phyloP scores from a whole-genome alignment of 768 basidiomycete genomes.

The Kwoniella sp. region DNA sequence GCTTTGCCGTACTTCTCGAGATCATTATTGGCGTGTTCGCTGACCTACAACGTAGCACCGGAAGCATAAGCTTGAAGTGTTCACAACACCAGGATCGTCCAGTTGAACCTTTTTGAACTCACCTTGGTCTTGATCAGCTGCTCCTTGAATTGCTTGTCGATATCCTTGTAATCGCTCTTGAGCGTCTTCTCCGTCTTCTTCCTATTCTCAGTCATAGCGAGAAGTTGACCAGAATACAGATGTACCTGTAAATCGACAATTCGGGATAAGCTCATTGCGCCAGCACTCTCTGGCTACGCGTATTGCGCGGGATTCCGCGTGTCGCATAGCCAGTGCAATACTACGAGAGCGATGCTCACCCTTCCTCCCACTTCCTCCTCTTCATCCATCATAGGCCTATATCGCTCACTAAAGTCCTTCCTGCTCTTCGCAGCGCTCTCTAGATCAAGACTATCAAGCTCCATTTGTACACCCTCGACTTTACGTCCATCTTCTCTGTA shows the following conservation, averaged over 20 bases:
- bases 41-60: constrained; percentile 73
- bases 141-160: constrained; percentile 80
- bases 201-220: constrained; percentile 69
- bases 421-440: constrained; percentile 82
- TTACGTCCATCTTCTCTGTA: constrained; percentile 69
- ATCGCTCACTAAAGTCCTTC: constrained; percentile 80
- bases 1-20: constrained; percentile 98
- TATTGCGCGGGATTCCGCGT: too few species aligned
- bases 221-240: constrained; percentile 76
- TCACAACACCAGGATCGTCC: too few species aligned
- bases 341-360: constrained; percentile 4
- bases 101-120: constrained; percentile 32
- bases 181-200: constrained; percentile 70
- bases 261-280: neutral
- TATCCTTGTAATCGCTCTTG: constrained; percentile 76
- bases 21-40: constrained; percentile 96
- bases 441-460: constrained; percentile 77
- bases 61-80: too few species aligned
- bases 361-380: constrained; percentile 37
- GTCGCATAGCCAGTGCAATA: neutral
- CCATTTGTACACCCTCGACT: constrained; percentile 66
- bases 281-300: neutral
- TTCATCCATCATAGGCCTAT: constrained; percentile 60
- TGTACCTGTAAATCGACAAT: constrained; percentile 62
- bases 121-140: constrained; percentile 96